Evolutionary conservation across 2,329 filamentous ascomycete species (phyloP).

Genomic region (Neocucurbitaria cava): DNA sequence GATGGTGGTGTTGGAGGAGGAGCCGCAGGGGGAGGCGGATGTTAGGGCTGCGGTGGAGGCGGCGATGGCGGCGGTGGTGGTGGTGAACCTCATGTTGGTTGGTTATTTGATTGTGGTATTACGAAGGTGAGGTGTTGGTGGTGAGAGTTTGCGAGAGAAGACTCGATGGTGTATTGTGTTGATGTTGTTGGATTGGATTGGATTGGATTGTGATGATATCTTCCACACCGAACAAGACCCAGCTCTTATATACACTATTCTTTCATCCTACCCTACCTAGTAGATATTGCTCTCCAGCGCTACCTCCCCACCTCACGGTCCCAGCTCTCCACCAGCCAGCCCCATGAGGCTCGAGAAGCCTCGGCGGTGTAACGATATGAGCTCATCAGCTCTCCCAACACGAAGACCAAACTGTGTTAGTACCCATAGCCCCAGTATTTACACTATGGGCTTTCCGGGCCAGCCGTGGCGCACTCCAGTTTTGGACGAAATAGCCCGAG

Average conservation of each 20-base stretch:
- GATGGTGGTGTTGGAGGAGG: slow-evolving; percentile 23
- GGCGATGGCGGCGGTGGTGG: slow-evolving; percentile 31
- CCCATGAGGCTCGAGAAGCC: slow-evolving; percentile 17
- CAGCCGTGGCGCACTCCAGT: neutral
- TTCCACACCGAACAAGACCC: neutral
- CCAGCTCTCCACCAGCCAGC: slow-evolving; percentile 4
- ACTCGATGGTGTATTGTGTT: slow-evolving; percentile 7
- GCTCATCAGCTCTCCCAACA: slow-evolving; percentile 19
- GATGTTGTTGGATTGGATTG: too few species aligned
- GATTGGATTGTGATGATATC: slow-evolving; percentile 2
- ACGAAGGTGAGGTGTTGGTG: slow-evolving; percentile 5
- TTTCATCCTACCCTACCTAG: slow-evolving; percentile 4
- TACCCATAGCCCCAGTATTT: slow-evolving; percentile 17
- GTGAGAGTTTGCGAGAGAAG: slow-evolving; percentile 4
- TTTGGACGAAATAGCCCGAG: neutral
- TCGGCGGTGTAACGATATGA: slow-evolving; percentile 27
- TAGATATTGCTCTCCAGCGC: neutral
- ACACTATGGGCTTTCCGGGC: neutral
- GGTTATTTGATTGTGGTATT: slow-evolving; percentile 16
- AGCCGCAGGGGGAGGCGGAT: slow-evolving; percentile 35
- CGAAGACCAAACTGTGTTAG: slow-evolving; percentile 12
- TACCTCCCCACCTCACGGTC: neutral
- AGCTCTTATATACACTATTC: slow-evolving; percentile 19
- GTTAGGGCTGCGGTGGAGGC: slow-evolving; percentile 30
- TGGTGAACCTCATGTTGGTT: slow-evolving; percentile 44